These are phyloP conservation scores for Hanseniaspora uvarum DNA, from an alignment of 1,139 yeast species.

Conservation along the genomic window DNA sequence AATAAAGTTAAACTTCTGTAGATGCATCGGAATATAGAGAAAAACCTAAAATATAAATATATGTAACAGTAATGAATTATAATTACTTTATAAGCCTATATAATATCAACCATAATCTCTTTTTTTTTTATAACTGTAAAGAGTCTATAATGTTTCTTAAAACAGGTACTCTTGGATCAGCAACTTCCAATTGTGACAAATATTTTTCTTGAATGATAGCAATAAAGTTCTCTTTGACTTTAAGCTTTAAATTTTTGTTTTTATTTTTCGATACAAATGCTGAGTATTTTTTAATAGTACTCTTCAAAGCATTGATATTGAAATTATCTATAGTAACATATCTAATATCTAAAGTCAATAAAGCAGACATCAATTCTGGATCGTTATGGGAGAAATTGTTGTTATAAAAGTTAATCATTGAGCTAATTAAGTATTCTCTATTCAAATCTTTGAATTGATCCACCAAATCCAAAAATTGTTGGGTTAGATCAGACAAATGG, in stretches of 20 bases:
- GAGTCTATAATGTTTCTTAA: conserved; percentile 30
- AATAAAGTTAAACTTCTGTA: not conserved
- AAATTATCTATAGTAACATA: conserved; percentile 31
- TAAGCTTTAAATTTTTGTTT: conserved; percentile 32
- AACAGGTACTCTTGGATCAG: conserved; percentile 31
- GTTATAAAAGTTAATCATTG: conserved; percentile 46
- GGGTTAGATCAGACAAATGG: conserved; percentile 39
- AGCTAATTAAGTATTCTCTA: conserved; percentile 55
- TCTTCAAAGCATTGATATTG: conserved; percentile 49
- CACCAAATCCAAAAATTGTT: conserved; percentile 44
- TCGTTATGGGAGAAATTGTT: conserved; percentile 27
- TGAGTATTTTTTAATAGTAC: conserved; percentile 59
- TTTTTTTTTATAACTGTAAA: not conserved
- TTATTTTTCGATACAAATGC: conserved; percentile 43
- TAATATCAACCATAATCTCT: not conserved
- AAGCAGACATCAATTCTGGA: conserved; percentile 41
- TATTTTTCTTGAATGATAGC: conserved; percentile 35
- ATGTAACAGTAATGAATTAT: not conserved
- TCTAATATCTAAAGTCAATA: conserved; percentile 60
- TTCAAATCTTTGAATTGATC: conserved; percentile 62
- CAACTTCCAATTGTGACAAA: conserved; percentile 24
- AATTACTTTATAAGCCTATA: too few species aligned
- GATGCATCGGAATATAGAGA: not conserved
- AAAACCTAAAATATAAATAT: not conserved
- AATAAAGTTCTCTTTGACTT: conserved; percentile 40